Base-by-base conservation (phyloP, 179 eudicot species). In the Sideroxylon spinosum region DNA sequence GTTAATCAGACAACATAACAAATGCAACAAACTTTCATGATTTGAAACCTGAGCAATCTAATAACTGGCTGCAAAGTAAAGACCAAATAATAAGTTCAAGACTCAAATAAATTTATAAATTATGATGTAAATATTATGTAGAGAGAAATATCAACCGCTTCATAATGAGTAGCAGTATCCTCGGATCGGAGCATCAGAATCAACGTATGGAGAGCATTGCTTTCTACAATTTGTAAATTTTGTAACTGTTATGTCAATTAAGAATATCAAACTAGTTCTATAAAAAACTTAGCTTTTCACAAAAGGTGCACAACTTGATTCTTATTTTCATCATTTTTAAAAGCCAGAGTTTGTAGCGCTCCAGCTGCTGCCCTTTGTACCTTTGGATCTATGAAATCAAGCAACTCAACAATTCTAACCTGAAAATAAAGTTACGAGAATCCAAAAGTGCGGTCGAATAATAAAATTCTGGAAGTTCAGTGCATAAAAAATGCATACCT, bases 301-400 rank as follows among this genome's bases (percentile, higher is more conserved):
- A 55, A 68, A 53, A 7, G 28, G 46, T 46, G 48, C 11, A 32
- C 37, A 71, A 94, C 99, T 96, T 92, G 97, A 83, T 91, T 90
- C 81, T 95, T 95, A 82, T 95, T 95, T 82, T 92, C 96, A 63
- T 94, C 97, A 86, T 95, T 94, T 81, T 94, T 94, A 73, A 94
- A 95, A 29, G 99, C 99, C 72, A 95, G 88, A 67, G 99, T 95
- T 52, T 98, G 86, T 62, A 95, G 79, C 78, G 97, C 93, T 83
- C 99, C 99, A 26, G 98, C 97, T 76, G 93, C 99, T 78, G 99
- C 98, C 83, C 91, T 89, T 82, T 95, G 99, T 59, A 95, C 99
- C 87, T 95, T 94, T 66, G 91, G 78, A 76, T 95, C 98, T 67
- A 37, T 32, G 59, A 78, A 92, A 77, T 89, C 90, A 76, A 95